These are phyloP conservation scores for Collybia sordida DNA, from an alignment of 768 basidiomycete species.

Conservation along the genomic window DNA sequence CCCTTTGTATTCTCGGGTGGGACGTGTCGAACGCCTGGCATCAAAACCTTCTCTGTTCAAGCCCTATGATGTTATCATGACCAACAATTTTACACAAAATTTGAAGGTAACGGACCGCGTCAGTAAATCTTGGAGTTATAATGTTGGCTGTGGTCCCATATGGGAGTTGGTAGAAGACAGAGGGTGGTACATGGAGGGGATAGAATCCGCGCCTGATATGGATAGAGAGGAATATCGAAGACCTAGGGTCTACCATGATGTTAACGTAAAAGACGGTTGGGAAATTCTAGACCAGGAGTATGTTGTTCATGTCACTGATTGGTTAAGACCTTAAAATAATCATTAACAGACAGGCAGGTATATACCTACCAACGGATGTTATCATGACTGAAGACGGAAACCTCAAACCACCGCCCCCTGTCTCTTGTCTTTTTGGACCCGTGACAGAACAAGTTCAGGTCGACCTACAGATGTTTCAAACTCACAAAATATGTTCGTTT, in stretches of 20 bases:
- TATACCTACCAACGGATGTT: conserved; percentile 59
- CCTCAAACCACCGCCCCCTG: conserved; percentile 49
- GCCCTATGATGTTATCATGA: conserved; percentile 37
- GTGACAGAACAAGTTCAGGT: conserved; percentile 49
- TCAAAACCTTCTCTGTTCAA: conserved; percentile 51
- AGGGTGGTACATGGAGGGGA: conserved; percentile 72
- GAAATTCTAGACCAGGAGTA: conserved; percentile 47
- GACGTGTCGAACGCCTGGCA: conserved; percentile 60
- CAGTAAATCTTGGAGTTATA: conserved; percentile 71
- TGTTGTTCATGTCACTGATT: not conserved
- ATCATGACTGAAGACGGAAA: conserved; percentile 49
- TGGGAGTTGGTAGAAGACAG: conserved; percentile 82
- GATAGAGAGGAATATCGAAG: conserved; percentile 50
- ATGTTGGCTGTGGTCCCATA: conserved; percentile 71
- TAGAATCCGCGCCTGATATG: conserved; percentile 26
- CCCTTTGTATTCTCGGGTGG: conserved; percentile 52
- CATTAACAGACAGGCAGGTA: conserved; percentile 47
- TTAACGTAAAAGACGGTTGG: conserved; percentile 46
- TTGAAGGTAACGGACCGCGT: conserved; percentile 51
- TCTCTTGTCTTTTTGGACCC: conserved; percentile 70
- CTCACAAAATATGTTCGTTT: conserved; percentile 52
- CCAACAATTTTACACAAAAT: conserved; percentile 56
- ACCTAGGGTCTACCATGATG: conserved; percentile 54
- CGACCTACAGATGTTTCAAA: conserved; percentile 54
- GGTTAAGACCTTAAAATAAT: not conserved